Percentiles rank a stretch among this genome's conserved stretches.
phyloP scores from a whole-genome alignment of 768 basidiomycete genomes.

The Tricholoma terreum region DNA sequence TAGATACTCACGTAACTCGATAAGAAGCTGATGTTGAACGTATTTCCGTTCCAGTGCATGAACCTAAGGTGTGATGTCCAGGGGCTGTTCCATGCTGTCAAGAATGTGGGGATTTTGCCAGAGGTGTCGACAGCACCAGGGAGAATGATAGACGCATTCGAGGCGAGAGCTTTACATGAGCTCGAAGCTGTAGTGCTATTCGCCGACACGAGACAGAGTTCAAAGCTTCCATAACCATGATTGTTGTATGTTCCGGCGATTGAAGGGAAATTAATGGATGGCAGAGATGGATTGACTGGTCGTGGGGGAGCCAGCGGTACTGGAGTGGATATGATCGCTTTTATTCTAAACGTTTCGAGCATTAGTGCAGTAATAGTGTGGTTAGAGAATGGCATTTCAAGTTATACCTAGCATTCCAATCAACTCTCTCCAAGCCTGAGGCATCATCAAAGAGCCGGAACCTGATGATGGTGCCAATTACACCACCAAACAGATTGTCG shows the following conservation, averaged over 20 bases:
- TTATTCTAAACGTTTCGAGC: background rate
- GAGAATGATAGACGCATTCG: constrained; percentile 11
- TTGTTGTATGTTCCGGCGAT: constrained; percentile 23
- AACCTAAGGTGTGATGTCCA: constrained; percentile 17
- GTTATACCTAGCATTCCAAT: constrained; percentile 24
- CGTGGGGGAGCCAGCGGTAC: background rate
- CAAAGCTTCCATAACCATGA: constrained; percentile 19
- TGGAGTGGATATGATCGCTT: background rate
- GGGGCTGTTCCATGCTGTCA: constrained; percentile 13
- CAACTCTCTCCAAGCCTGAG: constrained; percentile 19
- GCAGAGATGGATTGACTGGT: constrained; percentile 12
- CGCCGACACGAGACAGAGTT: constrained; percentile 19
- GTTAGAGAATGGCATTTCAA: background rate
- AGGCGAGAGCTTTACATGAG: constrained; percentile 6
- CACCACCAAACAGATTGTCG: constrained; percentile 20
- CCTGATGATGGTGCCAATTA: constrained; percentile 19
- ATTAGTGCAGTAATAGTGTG: background rate
- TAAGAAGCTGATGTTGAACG: constrained; percentile 17
- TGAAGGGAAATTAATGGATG: constrained; percentile 15
- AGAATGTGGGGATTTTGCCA: constrained; percentile 15
- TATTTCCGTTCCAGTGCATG: constrained; percentile 17
- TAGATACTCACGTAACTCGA: constrained; percentile 18
- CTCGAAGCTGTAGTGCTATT: background rate
- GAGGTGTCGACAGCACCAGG: constrained; percentile 14
- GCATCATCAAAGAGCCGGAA: constrained; percentile 24